A percentile compares a stretch with the other conserved stretches of the same genome.
phyloP scores from a whole-genome alignment of 495 filamentous ascomycete genomes.

The Staphylotrichum tortipilum region DNA sequence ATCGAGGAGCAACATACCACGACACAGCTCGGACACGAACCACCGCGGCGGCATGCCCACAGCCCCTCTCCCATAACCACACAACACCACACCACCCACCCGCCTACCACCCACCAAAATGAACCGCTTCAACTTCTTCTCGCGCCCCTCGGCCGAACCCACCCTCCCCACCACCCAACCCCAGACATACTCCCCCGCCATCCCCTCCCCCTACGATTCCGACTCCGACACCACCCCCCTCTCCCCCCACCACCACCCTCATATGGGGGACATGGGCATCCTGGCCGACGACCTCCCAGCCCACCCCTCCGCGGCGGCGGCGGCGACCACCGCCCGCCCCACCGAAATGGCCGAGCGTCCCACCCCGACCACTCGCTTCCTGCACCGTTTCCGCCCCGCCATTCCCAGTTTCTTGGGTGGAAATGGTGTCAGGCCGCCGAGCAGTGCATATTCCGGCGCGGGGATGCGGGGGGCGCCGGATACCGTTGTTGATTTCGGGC shows the following conservation, averaged over 20 bases:
- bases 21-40: no score
- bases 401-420: constrained; percentile 27
- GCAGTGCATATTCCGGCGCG: constrained; percentile 23
- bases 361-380: constrained; percentile 10
- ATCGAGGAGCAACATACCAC: no score
- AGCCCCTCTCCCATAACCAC: neutral
- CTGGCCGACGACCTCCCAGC: constrained; percentile 16
- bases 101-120: constrained; percentile 11
- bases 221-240: constrained; percentile 18
- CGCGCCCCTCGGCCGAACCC: constrained; percentile 2
- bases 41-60: neutral
- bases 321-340: neutral
- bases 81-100: constrained; percentile 14
- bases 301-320: neutral
- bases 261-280: no score
- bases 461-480: constrained; percentile 15
- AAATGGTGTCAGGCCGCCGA: no score
- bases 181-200: neutral
- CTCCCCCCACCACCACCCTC: constrained; percentile 11
- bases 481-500: constrained; percentile 14
- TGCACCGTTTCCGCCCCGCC: constrained; percentile 26
- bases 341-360: constrained; percentile 24
- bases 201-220: no score
- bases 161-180: constrained; percentile 4
- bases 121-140: constrained; percentile 27